A percentile compares a stretch with the other conserved stretches of the same genome.
These are phyloP conservation scores for Solanum megistacrolobum DNA, from an alignment of 257 asterid genomes.

Conservation along the genomic window DNA sequence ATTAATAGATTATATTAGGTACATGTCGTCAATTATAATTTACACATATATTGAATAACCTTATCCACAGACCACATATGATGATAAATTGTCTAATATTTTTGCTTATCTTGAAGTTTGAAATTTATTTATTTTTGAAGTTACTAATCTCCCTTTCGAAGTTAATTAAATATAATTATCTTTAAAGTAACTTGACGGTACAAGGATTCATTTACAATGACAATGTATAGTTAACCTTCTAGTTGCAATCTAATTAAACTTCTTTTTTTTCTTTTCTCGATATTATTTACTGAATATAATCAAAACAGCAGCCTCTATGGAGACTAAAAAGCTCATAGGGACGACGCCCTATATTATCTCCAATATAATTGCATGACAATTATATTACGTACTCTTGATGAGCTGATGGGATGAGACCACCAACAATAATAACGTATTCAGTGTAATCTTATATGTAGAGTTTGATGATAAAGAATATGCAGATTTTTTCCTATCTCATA, in stretches of 20 bases:
- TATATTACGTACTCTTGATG: background rate
- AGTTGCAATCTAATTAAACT: background rate
- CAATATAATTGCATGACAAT: background rate
- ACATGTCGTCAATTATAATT: background rate
- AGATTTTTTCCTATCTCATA: background rate
- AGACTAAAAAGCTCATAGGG: background rate
- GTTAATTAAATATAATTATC: background rate
- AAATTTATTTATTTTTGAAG: background rate
- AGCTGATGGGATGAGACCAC: background rate
- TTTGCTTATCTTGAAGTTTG: background rate
- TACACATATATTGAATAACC: background rate
- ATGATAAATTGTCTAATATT: background rate
- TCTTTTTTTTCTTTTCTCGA: background rate
- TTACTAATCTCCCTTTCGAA: background rate
- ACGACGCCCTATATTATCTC: background rate
- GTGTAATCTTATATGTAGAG: fast-evolving
- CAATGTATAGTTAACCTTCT: background rate
- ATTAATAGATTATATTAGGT: background rate
- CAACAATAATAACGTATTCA: background rate
- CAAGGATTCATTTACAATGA: background rate
- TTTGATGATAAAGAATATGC: background rate
- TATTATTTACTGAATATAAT: background rate
- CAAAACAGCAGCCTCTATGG: background rate
- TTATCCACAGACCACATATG: background rate
- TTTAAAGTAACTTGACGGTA: background rate